Conservation (phyloP, 768 basidiomycete species). For the Suillus paluster region DNA sequence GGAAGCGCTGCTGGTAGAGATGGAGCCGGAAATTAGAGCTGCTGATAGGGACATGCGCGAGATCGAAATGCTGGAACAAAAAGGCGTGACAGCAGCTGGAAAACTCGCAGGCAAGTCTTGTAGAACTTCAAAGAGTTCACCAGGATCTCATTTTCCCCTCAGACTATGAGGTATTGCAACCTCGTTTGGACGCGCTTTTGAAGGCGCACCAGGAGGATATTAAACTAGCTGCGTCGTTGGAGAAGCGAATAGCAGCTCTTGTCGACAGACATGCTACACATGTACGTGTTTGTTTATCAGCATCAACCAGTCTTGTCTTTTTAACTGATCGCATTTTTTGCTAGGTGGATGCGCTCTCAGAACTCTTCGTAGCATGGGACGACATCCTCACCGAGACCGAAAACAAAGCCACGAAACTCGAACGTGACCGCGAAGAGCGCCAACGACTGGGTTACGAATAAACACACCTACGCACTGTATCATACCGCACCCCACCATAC, state of each 20-base stretch:
- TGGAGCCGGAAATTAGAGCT: conserved; percentile 83
- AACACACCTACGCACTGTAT: conserved; percentile 5
- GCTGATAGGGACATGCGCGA: conserved; percentile 84
- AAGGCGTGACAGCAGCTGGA: conserved; percentile 73
- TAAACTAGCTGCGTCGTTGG: conserved; percentile 59
- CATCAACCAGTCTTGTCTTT: not conserved
- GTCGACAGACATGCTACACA: conserved; percentile 74
- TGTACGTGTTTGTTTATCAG: conserved; percentile 42
- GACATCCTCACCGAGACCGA: conserved; percentile 74
- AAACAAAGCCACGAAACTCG: conserved; percentile 56
- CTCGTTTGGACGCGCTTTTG: conserved; percentile 67
- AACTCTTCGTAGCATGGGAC: conserved; percentile 86
- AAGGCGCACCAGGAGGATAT: conserved; percentile 63
- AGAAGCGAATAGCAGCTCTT: conserved; percentile 64
- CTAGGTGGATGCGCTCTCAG: conserved; percentile 81
- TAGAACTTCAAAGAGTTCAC: not conserved
- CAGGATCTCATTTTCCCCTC: conserved; percentile 2
- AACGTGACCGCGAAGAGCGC: conserved; percentile 64
- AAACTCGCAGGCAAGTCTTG: conserved; percentile 58
- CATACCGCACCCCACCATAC: not conserved
- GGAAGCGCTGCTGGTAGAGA: conserved; percentile 72
- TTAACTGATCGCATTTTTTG: conserved; percentile 6
- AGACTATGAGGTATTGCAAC: conserved; percentile 69
- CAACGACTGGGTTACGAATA: conserved; percentile 63
- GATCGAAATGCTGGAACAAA: conserved; percentile 70